Evolutionary conservation across 805 yeast species (phyloP), one percentile per base, ranked within the genome.

Genomic region (Spathaspora girioi): DNA sequence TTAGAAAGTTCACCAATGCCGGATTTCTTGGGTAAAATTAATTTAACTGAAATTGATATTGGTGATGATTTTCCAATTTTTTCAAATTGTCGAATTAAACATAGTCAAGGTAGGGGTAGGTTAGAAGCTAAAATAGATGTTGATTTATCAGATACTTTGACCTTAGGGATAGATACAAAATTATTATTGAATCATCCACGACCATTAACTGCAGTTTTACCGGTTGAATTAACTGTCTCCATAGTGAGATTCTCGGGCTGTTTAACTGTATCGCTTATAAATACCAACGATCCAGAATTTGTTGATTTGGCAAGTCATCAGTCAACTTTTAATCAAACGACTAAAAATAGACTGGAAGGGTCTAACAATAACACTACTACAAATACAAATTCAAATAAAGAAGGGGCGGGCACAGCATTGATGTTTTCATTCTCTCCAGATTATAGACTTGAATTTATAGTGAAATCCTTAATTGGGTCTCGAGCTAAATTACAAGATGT

Each of bases 51-150:
- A 61, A 83, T 94, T 23, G 93, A 91, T 60, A 85, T 94, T 51
- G 99, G 99, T 32, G 89, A 90, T 64, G 97, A 92, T 67, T 94
- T 86, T 64, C 99, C 99, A 2, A 89, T 94, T 48, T 89, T 94
- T 64, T 88, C 96, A 51, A 94, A 94, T 63, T 94, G 99, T 68
- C 78, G 96, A 47, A 88, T 94, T 38, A 77, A 77, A 55, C 83
- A 82, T 54, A 78, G 80, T 50, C 78, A 79, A 19, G 75, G 80
- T 18, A 23, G 26, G 6, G 73, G 83, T 15, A 69, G 84, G 43
- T 62, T 82, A 43, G 96, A 91, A 63, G 97, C 96, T 1, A 89
- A 87, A 58, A 91, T 92, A 31, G 97, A 92, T 66, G 96, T 92
- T 32, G 96, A 90, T 64, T 75, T 92, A 46, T 82, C 92, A 12